These are phyloP conservation scores for Theobroma cacao DNA, from an alignment of 345 rosid species.

Conservation along the genomic window DNA sequence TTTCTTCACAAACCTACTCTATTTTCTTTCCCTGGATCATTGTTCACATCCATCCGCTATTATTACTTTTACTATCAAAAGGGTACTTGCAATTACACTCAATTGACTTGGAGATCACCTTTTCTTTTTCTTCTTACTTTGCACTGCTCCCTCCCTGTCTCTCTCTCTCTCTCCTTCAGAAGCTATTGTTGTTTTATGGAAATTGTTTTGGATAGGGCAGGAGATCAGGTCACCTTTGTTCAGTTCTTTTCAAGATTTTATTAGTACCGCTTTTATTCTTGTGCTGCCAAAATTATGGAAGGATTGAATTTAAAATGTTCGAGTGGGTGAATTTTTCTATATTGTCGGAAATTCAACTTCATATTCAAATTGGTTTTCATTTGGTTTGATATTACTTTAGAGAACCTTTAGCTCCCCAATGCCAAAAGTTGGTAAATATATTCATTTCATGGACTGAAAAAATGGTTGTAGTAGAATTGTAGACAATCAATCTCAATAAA, in stretches of 20 bases:
- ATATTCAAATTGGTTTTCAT: background rate
- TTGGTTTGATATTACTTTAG: background rate
- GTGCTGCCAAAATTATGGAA: no score
- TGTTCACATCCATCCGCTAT: constrained; percentile 21
- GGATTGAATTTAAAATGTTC: background rate
- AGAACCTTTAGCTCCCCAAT: background rate
- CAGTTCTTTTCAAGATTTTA: background rate
- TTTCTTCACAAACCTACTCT: constrained; percentile 23
- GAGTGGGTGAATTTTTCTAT: background rate
- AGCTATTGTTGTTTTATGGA: no score
- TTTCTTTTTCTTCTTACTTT: background rate
- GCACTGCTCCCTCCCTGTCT: background rate
- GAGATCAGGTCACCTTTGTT: background rate
- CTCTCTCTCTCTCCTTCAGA: background rate
- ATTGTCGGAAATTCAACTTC: background rate
- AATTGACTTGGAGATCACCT: constrained; percentile 28
- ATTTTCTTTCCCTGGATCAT: constrained; percentile 37
- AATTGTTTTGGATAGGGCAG: background rate
- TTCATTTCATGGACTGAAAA: background rate
- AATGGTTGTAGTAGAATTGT: background rate
- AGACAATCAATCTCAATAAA: background rate
- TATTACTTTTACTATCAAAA: constrained; percentile 36
- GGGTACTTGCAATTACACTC: constrained; percentile 38
- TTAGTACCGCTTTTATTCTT: background rate
- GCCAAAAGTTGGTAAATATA: background rate